Percentiles rank a stretch among this genome's conserved stretches.
Evolutionary conservation across 139 green algal genomes (phyloP).

Genomic region (Coelastrella sp.): DNA sequence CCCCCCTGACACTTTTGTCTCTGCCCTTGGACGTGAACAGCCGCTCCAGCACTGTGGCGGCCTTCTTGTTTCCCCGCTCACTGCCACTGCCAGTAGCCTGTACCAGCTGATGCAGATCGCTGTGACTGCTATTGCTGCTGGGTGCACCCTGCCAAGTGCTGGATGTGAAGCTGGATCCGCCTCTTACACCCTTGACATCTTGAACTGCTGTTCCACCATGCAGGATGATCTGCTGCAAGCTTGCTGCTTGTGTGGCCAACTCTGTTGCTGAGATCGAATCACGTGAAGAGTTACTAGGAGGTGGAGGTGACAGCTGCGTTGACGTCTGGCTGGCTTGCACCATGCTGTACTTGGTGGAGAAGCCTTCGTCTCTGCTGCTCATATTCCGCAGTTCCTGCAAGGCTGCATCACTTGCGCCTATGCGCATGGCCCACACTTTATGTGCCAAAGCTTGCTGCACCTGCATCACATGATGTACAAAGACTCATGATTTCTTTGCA

Average conservation of each 20-base stretch:
- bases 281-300: not conserved
- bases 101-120: not conserved
- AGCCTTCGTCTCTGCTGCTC: not conserved
- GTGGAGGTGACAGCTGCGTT: not conserved
- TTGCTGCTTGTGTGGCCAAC: not conserved
- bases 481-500: no score
- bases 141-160: not conserved
- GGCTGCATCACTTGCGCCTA: not conserved
- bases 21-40: not conserved
- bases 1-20: not conserved
- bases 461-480: not conserved
- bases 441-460: constrained; percentile 35
- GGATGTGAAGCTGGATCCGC: constrained; percentile 6
- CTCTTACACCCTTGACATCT: not conserved
- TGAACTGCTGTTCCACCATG: not conserved
- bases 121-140: constrained; percentile 6
- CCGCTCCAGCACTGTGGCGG: not conserved
- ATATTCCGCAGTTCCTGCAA: not conserved
- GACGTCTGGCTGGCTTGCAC: not conserved
- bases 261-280: not conserved
- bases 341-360: not conserved
- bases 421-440: constrained; percentile 5
- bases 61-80: not conserved
- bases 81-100: not conserved
- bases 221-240: constrained; percentile 7